These are phyloP conservation scores for Aspergillus candidus DNA, from an alignment of 2,329 filamentous ascomycete genomes.

Conservation along the genomic window DNA sequence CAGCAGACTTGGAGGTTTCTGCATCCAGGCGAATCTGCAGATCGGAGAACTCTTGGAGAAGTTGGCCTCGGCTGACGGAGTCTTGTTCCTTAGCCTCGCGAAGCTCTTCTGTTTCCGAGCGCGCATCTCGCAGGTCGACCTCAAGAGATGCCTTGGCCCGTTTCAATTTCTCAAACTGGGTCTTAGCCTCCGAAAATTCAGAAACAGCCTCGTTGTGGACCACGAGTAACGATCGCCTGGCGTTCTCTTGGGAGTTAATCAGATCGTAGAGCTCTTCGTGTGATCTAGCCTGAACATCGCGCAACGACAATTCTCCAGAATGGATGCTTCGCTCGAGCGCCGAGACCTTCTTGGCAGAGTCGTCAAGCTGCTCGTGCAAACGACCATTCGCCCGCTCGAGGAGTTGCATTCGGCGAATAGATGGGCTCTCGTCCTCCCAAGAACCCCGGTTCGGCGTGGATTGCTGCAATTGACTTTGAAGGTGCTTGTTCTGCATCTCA, in stretches of 20 bases:
- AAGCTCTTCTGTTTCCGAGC: slow-evolving; percentile 78
- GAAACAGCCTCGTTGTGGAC: slow-evolving; percentile 79
- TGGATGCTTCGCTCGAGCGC: slow-evolving; percentile 79
- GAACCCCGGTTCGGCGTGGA: slow-evolving; percentile 55
- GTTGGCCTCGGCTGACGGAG: slow-evolving; percentile 74
- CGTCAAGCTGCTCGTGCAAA: slow-evolving; percentile 89
- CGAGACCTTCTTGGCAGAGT: slow-evolving; percentile 88
- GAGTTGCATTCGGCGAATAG: slow-evolving; percentile 75
- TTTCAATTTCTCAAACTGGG: slow-evolving; percentile 78
- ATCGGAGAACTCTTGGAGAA: slow-evolving; percentile 88
- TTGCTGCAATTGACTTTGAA: slow-evolving; percentile 79
- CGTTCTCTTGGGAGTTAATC: slow-evolving; percentile 88
- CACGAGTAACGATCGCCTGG: slow-evolving; percentile 71
- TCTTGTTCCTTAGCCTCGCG: slow-evolving; percentile 76
- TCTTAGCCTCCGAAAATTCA: slow-evolving; percentile 80
- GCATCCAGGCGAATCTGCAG: slow-evolving; percentile 88
- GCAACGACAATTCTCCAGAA: slow-evolving; percentile 78
- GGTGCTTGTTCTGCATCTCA: slow-evolving; percentile 90
- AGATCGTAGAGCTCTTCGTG: slow-evolving; percentile 92
- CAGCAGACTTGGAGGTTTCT: slow-evolving; percentile 76
- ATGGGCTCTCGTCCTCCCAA: slow-evolving; percentile 69
- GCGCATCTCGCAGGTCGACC: slow-evolving; percentile 77
- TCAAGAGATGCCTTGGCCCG: slow-evolving; percentile 73
- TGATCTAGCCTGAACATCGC: slow-evolving; percentile 86
- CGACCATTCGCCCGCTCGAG: slow-evolving; percentile 87